Evolutionary conservation across 2,329 filamentous ascomycete species (phyloP).

Genomic region (Malbranchea cinnamomea): DNA sequence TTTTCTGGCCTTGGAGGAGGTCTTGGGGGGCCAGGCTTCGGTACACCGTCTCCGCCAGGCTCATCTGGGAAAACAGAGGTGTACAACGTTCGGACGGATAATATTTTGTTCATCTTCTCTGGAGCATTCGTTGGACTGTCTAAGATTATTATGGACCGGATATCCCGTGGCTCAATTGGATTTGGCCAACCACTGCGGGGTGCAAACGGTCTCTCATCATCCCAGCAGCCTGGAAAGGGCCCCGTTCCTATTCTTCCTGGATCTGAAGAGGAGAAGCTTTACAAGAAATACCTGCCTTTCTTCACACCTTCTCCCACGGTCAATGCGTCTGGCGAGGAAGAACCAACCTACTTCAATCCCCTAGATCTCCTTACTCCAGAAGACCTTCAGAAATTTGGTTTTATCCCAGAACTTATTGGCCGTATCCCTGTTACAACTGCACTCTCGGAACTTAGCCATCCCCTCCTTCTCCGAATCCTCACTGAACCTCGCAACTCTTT

Average conservation of each 20-base stretch:
- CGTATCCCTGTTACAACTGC: slow-evolving; percentile 83
- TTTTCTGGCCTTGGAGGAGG: slow-evolving; percentile 19
- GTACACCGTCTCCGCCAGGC: slow-evolving; percentile 7
- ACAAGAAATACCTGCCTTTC: slow-evolving; percentile 44
- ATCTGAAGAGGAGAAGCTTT: slow-evolving; percentile 48
- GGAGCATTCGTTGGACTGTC: slow-evolving; percentile 90
- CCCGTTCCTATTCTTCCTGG: slow-evolving; percentile 42
- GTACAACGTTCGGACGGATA: slow-evolving; percentile 74
- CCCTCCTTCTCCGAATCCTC: slow-evolving; percentile 65
- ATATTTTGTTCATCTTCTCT: slow-evolving; percentile 94
- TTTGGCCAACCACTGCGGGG: slow-evolving; percentile 72
- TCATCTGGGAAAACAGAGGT: slow-evolving; percentile 38
- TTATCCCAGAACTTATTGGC: slow-evolving; percentile 93
- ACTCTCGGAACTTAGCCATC: slow-evolving; percentile 56
- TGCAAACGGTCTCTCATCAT: slow-evolving; percentile 16
- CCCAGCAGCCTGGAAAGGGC: slow-evolving; percentile 14
- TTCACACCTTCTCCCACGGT: slow-evolving; percentile 40
- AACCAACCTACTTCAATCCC: slow-evolving; percentile 38
- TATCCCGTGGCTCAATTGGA: slow-evolving; percentile 73
- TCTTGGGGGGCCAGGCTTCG: slow-evolving; percentile 10
- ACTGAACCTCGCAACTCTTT: slow-evolving; percentile 86
- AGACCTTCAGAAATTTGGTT: slow-evolving; percentile 71
- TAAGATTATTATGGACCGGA: slow-evolving; percentile 72
- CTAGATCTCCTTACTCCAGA: slow-evolving; percentile 60
- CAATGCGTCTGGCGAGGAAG: slow-evolving; percentile 16